phyloP scores from a whole-genome alignment of 352 stramenopile species.

The Globisporangium emineosum region DNA sequence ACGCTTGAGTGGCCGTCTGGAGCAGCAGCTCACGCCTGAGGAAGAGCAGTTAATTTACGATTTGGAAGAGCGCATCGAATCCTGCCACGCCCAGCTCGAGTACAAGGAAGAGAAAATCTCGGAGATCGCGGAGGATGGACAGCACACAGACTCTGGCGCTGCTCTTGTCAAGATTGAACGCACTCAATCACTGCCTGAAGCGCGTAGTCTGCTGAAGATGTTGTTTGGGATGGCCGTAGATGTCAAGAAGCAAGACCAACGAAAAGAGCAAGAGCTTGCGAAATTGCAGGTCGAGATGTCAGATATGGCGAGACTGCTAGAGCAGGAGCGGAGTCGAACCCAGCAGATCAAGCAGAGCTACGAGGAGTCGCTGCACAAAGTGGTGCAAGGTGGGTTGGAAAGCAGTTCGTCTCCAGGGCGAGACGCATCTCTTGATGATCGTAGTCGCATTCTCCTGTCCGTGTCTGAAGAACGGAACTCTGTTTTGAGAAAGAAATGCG shows the following conservation, averaged over 20 bases:
- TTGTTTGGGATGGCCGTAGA: conserved; percentile 86
- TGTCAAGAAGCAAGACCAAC: conserved; percentile 84
- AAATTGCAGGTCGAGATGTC: conserved; percentile 73
- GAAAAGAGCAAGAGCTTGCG: conserved; percentile 71
- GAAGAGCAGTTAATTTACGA: conserved; percentile 82
- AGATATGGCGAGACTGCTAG: conserved; percentile 54
- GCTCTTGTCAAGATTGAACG: conserved; percentile 79
- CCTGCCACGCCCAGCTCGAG: conserved; percentile 79
- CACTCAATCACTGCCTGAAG: conserved; percentile 80
- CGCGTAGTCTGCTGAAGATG: conserved; percentile 78
- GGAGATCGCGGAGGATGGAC: conserved; percentile 63
- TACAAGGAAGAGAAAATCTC: conserved; percentile 90
- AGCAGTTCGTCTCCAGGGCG: conserved; percentile 13
- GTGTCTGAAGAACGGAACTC: conserved; percentile 76
- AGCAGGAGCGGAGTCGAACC: conserved; percentile 72
- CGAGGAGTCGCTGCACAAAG: conserved; percentile 77
- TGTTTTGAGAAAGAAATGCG: conserved; percentile 68
- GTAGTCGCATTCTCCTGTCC: conserved; percentile 60
- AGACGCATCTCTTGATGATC: conserved; percentile 39
- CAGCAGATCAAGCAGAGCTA: conserved; percentile 81
- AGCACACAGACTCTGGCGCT: conserved; percentile 34
- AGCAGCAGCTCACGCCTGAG: conserved; percentile 66
- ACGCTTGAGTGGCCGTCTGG: conserved; percentile 38
- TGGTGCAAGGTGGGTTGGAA: conserved; percentile 46
- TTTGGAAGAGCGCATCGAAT: conserved; percentile 84